A percentile compares a stretch with the other conserved stretches of the same genome.
These are phyloP conservation scores for Tolypocladium cylindrosporum DNA, from an alignment of 2,329 filamentous ascomycete genomes.

Conservation along the genomic window DNA sequence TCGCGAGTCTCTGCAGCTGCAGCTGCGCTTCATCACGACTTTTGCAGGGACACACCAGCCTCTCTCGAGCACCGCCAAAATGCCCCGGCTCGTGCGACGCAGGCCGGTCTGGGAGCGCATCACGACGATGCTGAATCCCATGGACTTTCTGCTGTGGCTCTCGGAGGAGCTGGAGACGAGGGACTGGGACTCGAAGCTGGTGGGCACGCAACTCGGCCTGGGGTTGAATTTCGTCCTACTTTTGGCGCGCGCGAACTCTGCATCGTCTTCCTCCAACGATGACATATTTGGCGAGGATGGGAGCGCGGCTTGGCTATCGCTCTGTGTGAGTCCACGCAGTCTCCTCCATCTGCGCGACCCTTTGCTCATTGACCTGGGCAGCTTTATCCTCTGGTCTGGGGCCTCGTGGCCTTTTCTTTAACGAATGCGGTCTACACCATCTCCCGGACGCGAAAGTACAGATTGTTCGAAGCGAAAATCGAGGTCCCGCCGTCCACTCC, in stretches of 20 bases:
- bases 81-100: slow-evolving; percentile 73
- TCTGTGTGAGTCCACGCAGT: slow-evolving; percentile 32
- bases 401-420: slow-evolving; percentile 55
- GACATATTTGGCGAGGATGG: slow-evolving; percentile 75
- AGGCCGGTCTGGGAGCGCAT: slow-evolving; percentile 73
- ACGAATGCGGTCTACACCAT: slow-evolving; percentile 77
- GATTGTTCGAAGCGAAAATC: slow-evolving; percentile 80
- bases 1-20: neutral
- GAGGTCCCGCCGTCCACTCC: slow-evolving; percentile 68
- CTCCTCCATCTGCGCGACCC: slow-evolving; percentile 6
- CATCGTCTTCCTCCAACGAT: slow-evolving; percentile 44
- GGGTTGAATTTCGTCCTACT: slow-evolving; percentile 71
- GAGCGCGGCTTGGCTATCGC: slow-evolving; percentile 54
- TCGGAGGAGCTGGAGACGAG: slow-evolving; percentile 88
- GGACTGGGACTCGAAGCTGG: slow-evolving; percentile 77
- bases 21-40: neutral
- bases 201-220: slow-evolving; percentile 67
- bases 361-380: slow-evolving; percentile 21
- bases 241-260: slow-evolving; percentile 70
- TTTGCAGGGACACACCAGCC: neutral
- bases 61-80: slow-evolving; percentile 20
- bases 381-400: slow-evolving; percentile 62
- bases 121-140: slow-evolving; percentile 69
- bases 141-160: slow-evolving; percentile 82
- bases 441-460: slow-evolving; percentile 72